These are phyloP conservation scores for Lumnitzera littorea DNA, from an alignment of 345 rosid genomes.

Conservation along the genomic window DNA sequence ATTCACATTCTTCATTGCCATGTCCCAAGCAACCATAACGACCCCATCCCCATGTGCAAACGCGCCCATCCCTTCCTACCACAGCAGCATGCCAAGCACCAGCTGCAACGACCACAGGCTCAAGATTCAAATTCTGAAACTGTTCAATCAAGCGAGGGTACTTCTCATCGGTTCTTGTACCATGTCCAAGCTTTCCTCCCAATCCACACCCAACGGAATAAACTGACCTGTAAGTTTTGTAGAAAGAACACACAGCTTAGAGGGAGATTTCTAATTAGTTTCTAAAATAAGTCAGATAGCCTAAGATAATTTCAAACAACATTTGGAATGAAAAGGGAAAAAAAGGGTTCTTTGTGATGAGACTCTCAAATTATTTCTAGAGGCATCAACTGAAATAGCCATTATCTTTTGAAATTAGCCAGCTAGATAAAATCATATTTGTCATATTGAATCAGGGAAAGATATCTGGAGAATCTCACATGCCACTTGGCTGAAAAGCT, in stretches of 20 bases:
- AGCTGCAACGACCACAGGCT: constrained; percentile 84
- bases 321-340: no score
- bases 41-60: constrained; percentile 99
- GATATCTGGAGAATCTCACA: constrained; percentile 40
- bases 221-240: constrained; percentile 54
- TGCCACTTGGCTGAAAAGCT: constrained; percentile 85
- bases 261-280: not conserved
- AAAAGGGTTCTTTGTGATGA: no score
- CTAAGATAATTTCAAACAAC: no score
- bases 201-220: constrained; percentile 98
- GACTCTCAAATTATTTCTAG: no score
- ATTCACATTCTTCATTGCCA: constrained; percentile 77
- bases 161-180: constrained; percentile 66
- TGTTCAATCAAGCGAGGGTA: constrained; percentile 83
- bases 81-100: constrained; percentile 99
- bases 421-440: no score
- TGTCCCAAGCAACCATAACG: constrained; percentile 94
- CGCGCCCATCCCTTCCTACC: constrained; percentile 82
- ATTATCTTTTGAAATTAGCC: no score
- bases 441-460: no score
- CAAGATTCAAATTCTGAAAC: constrained; percentile 59
- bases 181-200: constrained; percentile 98
- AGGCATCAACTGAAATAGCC: no score
- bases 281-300: no score
- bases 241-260: constrained; percentile 1